Evolutionary conservation across 108 stramenopile genomes (phyloP).

Genomic region (Cyclotella kingstonii): DNA sequence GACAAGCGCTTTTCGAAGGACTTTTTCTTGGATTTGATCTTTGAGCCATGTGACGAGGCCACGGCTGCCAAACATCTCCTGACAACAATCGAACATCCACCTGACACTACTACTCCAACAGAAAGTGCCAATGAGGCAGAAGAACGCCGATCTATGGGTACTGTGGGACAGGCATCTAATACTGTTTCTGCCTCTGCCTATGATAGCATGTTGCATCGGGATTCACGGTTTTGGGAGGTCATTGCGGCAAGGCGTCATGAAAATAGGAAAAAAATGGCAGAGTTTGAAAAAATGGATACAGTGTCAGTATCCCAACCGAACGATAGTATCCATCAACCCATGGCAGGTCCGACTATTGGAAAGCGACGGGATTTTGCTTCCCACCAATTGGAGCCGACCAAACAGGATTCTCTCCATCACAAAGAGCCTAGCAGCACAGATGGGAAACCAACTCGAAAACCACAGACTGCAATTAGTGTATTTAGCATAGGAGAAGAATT

Average conservation of each 20-base stretch:
- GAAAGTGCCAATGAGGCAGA: constrained; percentile 54
- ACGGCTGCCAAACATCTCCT: constrained; percentile 60
- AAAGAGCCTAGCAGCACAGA: constrained; percentile 2
- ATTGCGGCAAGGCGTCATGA: constrained; percentile 67
- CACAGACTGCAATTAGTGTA: constrained; percentile 42
- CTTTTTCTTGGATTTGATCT: constrained; percentile 94
- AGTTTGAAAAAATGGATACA: constrained; percentile 27
- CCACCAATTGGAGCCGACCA: neutral
- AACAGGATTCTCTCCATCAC: constrained; percentile 8
- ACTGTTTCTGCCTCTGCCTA: constrained; percentile 65
- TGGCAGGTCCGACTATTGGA: constrained; percentile 75
- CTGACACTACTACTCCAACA: constrained; percentile 3
- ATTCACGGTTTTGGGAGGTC: constrained; percentile 87
- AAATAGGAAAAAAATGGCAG: constrained; percentile 40
- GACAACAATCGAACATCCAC: constrained; percentile 20
- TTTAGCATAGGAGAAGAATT: constrained; percentile 85
- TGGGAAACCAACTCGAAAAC: constrained; percentile 13
- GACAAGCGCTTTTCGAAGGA: constrained; percentile 88
- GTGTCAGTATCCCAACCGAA: constrained; percentile 1
- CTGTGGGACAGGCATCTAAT: constrained; percentile 13
- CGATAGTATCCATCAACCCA: constrained; percentile 24
- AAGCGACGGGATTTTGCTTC: constrained; percentile 56
- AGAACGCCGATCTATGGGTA: constrained; percentile 33
- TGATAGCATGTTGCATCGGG: constrained; percentile 82
- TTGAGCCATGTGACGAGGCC: constrained; percentile 85